Percentiles rank a stretch among this genome's conserved stretches.
phyloP scores from a whole-genome alignment of 805 yeast species.

The Teunomyces barrocoloradensis region DNA sequence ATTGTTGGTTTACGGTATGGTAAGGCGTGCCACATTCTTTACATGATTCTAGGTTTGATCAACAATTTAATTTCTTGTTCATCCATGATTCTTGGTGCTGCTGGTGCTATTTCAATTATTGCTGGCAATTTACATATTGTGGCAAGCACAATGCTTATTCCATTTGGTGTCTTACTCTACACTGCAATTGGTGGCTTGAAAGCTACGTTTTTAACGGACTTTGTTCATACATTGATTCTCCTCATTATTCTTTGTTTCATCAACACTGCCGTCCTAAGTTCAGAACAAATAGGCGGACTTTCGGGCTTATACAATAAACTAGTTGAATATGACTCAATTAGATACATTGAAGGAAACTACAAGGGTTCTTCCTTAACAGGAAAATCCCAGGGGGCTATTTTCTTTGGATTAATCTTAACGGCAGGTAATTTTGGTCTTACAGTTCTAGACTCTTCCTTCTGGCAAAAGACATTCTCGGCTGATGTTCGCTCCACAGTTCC shows the following conservation, averaged over 20 bases:
- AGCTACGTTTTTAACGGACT: constrained; percentile 50
- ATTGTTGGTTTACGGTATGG: constrained; percentile 28
- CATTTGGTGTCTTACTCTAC: constrained; percentile 42
- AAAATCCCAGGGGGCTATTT: constrained; percentile 32
- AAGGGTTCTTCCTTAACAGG: constrained; percentile 35
- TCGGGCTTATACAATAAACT: constrained; percentile 25
- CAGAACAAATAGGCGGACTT: constrained; percentile 27
- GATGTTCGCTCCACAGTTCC: constrained; percentile 34
- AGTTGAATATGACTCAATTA: constrained; percentile 13
- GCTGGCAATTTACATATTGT: constrained; percentile 27
- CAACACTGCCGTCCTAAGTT: constrained; percentile 23
- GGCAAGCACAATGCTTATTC: constrained; percentile 27
- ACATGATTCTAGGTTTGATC: constrained; percentile 23
- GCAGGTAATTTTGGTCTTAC: constrained; percentile 38
- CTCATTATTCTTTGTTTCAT: constrained; percentile 25
- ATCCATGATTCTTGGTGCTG: constrained; percentile 26
- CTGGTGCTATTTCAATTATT: constrained; percentile 26
- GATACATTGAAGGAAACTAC: constrained; percentile 31
- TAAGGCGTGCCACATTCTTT: constrained; percentile 20
- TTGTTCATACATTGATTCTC: constrained; percentile 25
- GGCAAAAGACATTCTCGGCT: constrained; percentile 41
- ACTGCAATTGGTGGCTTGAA: constrained; percentile 51
- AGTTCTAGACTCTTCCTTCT: constrained; percentile 38
- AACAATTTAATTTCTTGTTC: constrained; percentile 25
- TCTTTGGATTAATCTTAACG: constrained; percentile 34